These are phyloP conservation scores for Serpula lacrymans DNA, from an alignment of 768 basidiomycete genomes.

Conservation along the genomic window DNA sequence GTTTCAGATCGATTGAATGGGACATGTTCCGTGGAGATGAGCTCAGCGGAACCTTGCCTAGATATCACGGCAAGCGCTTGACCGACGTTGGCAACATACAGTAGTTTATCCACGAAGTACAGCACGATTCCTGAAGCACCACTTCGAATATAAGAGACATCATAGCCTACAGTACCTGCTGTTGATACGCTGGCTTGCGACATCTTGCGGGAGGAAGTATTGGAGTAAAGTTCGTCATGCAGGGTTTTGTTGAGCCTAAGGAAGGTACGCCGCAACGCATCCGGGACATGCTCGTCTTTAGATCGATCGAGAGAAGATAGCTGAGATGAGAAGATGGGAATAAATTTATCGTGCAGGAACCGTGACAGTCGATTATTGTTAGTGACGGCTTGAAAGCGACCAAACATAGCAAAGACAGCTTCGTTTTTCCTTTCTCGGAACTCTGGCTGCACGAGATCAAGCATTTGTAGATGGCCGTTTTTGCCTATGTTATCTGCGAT, in stretches of 20 bases:
- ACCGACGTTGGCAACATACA: constrained; percentile 91
- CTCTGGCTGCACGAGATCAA: constrained; percentile 88
- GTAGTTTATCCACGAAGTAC: constrained; percentile 73
- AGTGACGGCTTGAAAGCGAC: constrained; percentile 56
- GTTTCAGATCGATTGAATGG: constrained; percentile 87
- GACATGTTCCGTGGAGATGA: constrained; percentile 79
- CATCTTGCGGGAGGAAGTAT: constrained; percentile 57
- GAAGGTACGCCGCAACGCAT: constrained; percentile 87
- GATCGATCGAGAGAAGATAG: constrained; percentile 45
- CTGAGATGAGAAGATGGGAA: constrained; percentile 56
- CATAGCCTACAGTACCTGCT: constrained; percentile 30
- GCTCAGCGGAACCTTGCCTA: constrained; percentile 64
- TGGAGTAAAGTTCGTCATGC: constrained; percentile 60
- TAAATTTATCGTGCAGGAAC: constrained; percentile 80
- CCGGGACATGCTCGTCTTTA: constrained; percentile 52
- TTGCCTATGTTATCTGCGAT: constrained; percentile 90
- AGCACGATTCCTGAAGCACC: constrained; percentile 87
- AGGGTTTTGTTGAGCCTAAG: constrained; percentile 80
- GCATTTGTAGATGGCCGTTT: constrained; percentile 77
- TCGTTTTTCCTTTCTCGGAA: constrained; percentile 76
- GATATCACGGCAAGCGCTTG: constrained; percentile 87
- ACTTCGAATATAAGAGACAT: constrained; percentile 53
- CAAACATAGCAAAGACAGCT: constrained; percentile 96
- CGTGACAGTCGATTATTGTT: constrained; percentile 73
- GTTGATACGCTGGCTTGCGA: constrained; percentile 58